Evolutionary conservation across 805 yeast species (phyloP), one percentile per base, ranked within the genome.

Genomic region (Dipodascopsis uninucleata): DNA sequence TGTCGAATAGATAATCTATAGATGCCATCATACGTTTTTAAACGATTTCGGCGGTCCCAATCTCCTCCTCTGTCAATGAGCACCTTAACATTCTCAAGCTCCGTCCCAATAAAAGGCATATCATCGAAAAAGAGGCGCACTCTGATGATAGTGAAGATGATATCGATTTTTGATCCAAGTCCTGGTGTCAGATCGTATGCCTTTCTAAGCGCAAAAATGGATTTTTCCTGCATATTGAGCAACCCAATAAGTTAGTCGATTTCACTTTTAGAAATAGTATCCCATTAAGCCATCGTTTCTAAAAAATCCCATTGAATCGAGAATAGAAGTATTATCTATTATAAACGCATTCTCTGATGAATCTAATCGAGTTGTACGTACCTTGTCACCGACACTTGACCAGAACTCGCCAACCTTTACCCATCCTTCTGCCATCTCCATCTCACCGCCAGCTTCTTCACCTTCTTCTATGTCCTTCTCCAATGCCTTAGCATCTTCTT

Each of bases 1-100:
- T 86, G 80, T 61, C 98, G 79, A 23, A 89, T 81, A 5, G 96
- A 82, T 76, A 93, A 69, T 28, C 77, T 70, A 63, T 86, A 85
- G 38, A 93, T 74, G 18, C 98, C 98, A 47, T 77, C 68, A 67
- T 93, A 93, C 4, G 97, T 85, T 71, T 93, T 93, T 72, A 78
- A 87, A 57, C 96, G 72, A 69, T 93, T 93, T 61, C 96, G 81
- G 67, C 98, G 85, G 69, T 93, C 98, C 98, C 98, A 93, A 65
- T 93, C 98, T 52, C 98, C 98, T 44, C 97, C 98, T 60, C 87
- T 85, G 59, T 90, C 97, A 59, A 93, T 87, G 63, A 86, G 74
- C 48, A 70, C 61, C 60, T 83, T 79, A 16, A 82, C 79, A 56
- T 80, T 80, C 43, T 82, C 90, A 54, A 93, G 74, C 60, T 82